Evolutionary conservation across 305 asterid genomes (phyloP).

Genomic region (Rubia peregrina): DNA sequence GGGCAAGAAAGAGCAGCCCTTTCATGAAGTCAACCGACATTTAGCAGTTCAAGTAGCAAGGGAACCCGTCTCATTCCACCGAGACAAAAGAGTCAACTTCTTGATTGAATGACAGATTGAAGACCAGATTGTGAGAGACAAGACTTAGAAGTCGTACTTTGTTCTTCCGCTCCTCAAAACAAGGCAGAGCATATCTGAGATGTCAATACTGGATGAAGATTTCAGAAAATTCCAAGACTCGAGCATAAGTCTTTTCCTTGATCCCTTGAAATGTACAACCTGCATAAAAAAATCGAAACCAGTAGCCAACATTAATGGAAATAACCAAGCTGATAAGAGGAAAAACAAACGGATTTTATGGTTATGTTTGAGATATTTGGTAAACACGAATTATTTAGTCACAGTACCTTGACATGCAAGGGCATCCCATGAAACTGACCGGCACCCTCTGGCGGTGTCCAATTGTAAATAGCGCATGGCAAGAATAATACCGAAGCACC

Average conservation of each 20-base stretch:
- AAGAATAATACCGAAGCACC: constrained; percentile 72
- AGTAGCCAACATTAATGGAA: constrained; percentile 11
- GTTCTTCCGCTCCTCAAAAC: constrained; percentile 38
- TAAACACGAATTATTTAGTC: neutral
- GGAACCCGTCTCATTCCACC: neutral
- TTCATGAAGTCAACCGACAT: neutral
- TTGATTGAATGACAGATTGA: neutral
- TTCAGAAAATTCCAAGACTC: constrained; percentile 76
- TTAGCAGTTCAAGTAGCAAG: neutral
- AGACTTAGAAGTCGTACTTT: constrained; percentile 35
- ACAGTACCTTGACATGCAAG: constrained; percentile 73
- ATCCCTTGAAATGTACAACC: constrained; percentile 98
- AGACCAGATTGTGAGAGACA: neutral
- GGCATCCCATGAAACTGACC: constrained; percentile 98
- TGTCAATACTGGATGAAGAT: constrained; percentile 36
- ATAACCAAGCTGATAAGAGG: neutral
- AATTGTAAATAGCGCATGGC: constrained; percentile 75
- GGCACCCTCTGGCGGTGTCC: constrained; percentile 99
- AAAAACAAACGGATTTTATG: neutral
- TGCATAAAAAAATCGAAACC: constrained; percentile 24
- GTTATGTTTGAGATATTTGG: neutral
- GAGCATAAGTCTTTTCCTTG: constrained; percentile 92
- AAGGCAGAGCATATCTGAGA: constrained; percentile 39
- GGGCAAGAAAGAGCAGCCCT: neutral
- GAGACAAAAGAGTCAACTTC: neutral